Conservation (phyloP, 2,329 filamentous ascomycete genomes). For the Pseudogymnoascus sp. region DNA sequence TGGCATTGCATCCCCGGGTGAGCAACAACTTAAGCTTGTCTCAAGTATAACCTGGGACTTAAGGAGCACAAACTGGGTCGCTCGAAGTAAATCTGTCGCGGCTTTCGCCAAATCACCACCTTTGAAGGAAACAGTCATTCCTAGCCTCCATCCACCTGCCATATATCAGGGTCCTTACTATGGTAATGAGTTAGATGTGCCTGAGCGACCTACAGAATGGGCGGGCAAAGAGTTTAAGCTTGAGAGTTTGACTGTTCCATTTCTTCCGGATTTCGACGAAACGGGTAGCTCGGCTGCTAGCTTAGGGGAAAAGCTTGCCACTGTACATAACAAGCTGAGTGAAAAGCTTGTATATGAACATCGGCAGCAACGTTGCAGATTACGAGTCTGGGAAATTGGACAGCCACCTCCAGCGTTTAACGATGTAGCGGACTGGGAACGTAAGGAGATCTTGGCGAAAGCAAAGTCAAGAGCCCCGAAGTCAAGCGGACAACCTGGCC, state of each 20-base stretch:
- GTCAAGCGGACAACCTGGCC: slow-evolving; percentile 11
- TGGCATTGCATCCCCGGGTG: not conserved
- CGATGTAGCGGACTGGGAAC: slow-evolving; percentile 65
- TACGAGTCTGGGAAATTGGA: slow-evolving; percentile 70
- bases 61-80: not conserved
- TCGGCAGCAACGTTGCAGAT: slow-evolving; percentile 48
- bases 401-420: slow-evolving; percentile 57
- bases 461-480: slow-evolving; percentile 26
- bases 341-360: slow-evolving; percentile 42
- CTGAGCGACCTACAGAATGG: slow-evolving; percentile 68
- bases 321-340: slow-evolving; percentile 40
- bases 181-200: slow-evolving; percentile 74
- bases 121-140: slow-evolving; percentile 37
- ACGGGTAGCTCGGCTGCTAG: slow-evolving; percentile 47
- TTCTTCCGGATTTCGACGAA: slow-evolving; percentile 68
- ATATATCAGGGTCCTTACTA: slow-evolving; percentile 85
- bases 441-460: slow-evolving; percentile 23
- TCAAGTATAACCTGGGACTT: not conserved
- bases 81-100: slow-evolving; percentile 6
- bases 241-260: slow-evolving; percentile 65
- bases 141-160: slow-evolving; percentile 55
- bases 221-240: slow-evolving; percentile 79
- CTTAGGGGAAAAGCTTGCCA: slow-evolving; percentile 42
- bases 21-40: not conserved
- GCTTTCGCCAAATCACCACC: slow-evolving; percentile 31